These are phyloP conservation scores for Endothia cerciana DNA, from an alignment of 2,329 filamentous ascomycete species.

Conservation along the genomic window DNA sequence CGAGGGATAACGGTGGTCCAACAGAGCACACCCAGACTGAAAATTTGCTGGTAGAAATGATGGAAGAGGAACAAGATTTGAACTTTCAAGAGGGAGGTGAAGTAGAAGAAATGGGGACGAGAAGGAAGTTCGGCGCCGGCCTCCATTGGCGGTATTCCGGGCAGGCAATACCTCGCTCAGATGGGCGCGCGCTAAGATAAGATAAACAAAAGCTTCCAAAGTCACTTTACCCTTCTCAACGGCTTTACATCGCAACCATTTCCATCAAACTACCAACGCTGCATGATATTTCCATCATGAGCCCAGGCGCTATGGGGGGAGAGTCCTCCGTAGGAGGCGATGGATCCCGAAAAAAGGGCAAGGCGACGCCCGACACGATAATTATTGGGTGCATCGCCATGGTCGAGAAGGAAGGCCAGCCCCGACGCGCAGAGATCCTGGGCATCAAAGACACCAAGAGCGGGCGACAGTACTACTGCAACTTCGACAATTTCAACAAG, in stretches of 20 bases:
- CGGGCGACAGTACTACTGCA: conserved; percentile 89
- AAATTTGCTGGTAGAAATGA: background rate
- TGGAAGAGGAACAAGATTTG: background rate
- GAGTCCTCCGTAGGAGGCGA: conserved; percentile 61
- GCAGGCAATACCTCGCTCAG: background rate
- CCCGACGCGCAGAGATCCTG: conserved; percentile 93
- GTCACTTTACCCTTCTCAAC: no score
- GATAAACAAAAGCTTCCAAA: background rate
- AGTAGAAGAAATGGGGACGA: background rate
- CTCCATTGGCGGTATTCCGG: background rate
- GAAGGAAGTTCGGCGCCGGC: conserved; percentile 1
- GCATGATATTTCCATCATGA: conserved; percentile 53
- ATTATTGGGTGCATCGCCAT: conserved; percentile 63
- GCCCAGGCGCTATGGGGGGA: conserved; percentile 50
- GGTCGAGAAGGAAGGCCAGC: conserved; percentile 74
- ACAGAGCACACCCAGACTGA: background rate
- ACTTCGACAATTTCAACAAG: conserved; percentile 99
- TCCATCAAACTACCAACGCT: conserved; percentile 30
- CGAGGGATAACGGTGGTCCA: no score
- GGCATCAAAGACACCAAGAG: conserved; percentile 90
- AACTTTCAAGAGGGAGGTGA: background rate
- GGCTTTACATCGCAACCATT: background rate
- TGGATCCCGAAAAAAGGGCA: conserved; percentile 70
- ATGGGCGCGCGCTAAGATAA: conserved; percentile 16
- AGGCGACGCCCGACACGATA: conserved; percentile 83